phyloP scores from a whole-genome alignment of 768 basidiomycete species.

The Auriscalpium vulgare region DNA sequence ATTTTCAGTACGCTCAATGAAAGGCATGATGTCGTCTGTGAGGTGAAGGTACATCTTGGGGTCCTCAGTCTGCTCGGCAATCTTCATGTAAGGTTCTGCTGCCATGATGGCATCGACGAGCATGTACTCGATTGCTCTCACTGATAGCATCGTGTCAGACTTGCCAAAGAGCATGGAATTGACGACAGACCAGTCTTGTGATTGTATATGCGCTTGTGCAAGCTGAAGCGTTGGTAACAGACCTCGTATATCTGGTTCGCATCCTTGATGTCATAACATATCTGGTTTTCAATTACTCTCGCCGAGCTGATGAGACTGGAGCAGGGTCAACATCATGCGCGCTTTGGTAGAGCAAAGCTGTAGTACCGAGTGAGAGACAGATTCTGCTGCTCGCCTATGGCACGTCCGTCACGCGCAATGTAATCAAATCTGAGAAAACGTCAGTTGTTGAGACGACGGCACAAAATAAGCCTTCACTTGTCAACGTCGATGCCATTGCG shows the following conservation, averaged over 20 bases:
- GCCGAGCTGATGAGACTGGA: constrained; percentile 64
- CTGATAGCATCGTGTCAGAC: constrained; percentile 25
- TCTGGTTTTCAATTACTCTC: constrained; percentile 63
- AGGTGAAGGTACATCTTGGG: constrained; percentile 55
- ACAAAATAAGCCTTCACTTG: constrained; percentile 40
- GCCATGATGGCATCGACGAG: constrained; percentile 67
- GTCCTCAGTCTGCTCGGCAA: constrained; percentile 48
- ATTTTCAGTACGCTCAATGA: constrained; percentile 47
- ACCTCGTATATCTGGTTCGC: constrained; percentile 69
- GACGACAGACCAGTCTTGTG: constrained; percentile 59
- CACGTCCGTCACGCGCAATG: constrained; percentile 65
- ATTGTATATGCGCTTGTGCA: constrained; percentile 80
- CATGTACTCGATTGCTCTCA: constrained; percentile 78
- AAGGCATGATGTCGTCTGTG: constrained; percentile 58
- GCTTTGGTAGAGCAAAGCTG: background rate
- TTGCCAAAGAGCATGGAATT: background rate
- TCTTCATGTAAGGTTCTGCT: constrained; percentile 57
- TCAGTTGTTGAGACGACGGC: background rate
- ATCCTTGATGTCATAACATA: constrained; percentile 80
- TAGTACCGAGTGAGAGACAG: constrained; percentile 39
- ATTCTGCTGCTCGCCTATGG: constrained; percentile 57
- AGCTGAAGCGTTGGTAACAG: constrained; percentile 62
- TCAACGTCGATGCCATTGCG: constrained; percentile 82
- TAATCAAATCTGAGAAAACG: constrained; percentile 63
- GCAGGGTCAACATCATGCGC: background rate